Conservation (phyloP, 2,329 filamentous ascomycete species). For the Aureobasidium subglaciale region DNA sequence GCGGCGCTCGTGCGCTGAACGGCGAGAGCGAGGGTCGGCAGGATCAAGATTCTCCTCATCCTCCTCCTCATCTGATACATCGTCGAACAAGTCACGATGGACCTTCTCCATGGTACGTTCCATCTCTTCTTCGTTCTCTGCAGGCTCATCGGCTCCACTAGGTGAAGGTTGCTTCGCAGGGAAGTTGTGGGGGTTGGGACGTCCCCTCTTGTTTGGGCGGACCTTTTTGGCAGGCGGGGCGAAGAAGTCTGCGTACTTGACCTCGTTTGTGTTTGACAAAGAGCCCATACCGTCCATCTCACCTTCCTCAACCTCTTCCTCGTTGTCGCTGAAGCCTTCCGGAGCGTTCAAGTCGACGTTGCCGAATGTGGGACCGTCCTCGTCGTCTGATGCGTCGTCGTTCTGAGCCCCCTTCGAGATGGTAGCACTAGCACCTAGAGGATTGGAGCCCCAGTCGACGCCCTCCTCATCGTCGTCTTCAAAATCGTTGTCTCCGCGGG, state of each 20-base stretch:
- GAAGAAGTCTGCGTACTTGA: constrained; percentile 92
- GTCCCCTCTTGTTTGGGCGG: constrained; percentile 47
- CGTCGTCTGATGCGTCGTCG: constrained; percentile 44
- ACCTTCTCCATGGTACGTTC: constrained; percentile 80
- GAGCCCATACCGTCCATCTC: constrained; percentile 46
- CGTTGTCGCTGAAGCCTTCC: constrained; percentile 59
- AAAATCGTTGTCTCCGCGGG: constrained; percentile 61
- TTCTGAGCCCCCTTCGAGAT: constrained; percentile 27
- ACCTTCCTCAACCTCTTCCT: constrained; percentile 49
- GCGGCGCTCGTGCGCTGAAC: constrained; percentile 77
- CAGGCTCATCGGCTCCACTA: constrained; percentile 35
- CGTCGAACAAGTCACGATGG: constrained; percentile 83
- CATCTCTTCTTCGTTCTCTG: constrained; percentile 54
- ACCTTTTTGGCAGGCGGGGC: constrained; percentile 65
- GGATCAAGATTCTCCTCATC: constrained; percentile 58
- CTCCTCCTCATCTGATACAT: constrained; percentile 57
- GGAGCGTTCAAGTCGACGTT: constrained; percentile 67
- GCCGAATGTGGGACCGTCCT: constrained; percentile 74
- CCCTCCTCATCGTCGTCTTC: constrained; percentile 62
- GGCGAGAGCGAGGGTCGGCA: constrained; percentile 63
- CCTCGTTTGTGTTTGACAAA: constrained; percentile 70
- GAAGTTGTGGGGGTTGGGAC: constrained; percentile 49
- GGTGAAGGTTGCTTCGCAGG: constrained; percentile 32
- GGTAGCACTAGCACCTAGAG: constrained; percentile 43
- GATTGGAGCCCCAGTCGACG: constrained; percentile 80